Evolutionary conservation across 2,329 filamentous ascomycete genomes (phyloP).

Genomic region (Verticillium nubilum): DNA sequence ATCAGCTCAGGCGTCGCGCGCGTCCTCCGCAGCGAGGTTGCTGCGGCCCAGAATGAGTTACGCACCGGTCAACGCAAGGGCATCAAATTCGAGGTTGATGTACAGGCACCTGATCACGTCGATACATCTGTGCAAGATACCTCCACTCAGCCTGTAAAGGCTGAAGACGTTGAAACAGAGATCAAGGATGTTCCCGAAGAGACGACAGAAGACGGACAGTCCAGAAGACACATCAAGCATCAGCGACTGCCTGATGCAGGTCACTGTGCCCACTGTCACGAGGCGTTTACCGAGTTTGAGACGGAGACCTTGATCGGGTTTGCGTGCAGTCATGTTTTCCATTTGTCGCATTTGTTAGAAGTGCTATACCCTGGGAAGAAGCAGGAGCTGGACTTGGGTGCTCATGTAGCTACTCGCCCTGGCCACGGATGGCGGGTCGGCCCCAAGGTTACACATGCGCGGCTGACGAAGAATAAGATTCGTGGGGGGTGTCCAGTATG

Average conservation of each 20-base stretch:
- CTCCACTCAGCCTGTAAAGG: slow-evolving; percentile 9
- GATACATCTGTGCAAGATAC: slow-evolving; percentile 37
- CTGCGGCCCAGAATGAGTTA: slow-evolving; percentile 73
- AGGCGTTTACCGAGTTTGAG: slow-evolving; percentile 55
- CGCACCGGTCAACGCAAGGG: slow-evolving; percentile 75
- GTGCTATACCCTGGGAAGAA: slow-evolving; percentile 39
- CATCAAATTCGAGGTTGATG: slow-evolving; percentile 78
- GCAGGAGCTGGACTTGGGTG: slow-evolving; percentile 41
- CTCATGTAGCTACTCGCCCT: slow-evolving; percentile 33
- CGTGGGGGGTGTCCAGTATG: slow-evolving; percentile 61
- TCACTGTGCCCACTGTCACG: slow-evolving; percentile 54
- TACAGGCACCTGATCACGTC: slow-evolving; percentile 36
- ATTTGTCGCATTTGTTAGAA: slow-evolving; percentile 65
- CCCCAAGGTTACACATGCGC: slow-evolving; percentile 81
- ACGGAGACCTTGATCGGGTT: slow-evolving; percentile 73
- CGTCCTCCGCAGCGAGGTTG: slow-evolving; percentile 83
- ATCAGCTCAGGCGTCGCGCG: slow-evolving; percentile 86
- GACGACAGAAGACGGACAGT: neutral
- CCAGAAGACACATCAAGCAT: slow-evolving; percentile 17
- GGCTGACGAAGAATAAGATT: slow-evolving; percentile 68
- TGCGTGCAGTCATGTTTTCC: slow-evolving; percentile 77
- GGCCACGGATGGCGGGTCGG: slow-evolving; percentile 62
- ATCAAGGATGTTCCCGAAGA: neutral
- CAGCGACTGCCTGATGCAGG: slow-evolving; percentile 38
- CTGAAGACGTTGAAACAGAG: slow-evolving; percentile 8